Percentiles rank a stretch among this genome's conserved stretches.
phyloP scores from a whole-genome alignment of 768 basidiomycete genomes.

The Asterophora parasitica region DNA sequence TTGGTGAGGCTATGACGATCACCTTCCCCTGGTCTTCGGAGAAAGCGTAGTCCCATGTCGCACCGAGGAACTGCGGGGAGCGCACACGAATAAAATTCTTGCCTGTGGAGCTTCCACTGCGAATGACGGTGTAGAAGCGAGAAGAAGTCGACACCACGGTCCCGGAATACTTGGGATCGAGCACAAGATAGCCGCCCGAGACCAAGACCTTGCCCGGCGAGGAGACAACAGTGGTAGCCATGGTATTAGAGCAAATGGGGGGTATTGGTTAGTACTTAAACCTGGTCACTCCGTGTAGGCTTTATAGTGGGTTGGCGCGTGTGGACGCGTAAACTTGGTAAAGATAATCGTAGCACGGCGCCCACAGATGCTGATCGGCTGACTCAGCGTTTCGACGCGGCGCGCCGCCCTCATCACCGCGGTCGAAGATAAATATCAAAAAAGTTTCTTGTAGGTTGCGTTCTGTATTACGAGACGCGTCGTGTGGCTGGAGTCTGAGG shows the following conservation, averaged over 20 bases:
- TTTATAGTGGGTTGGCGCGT: constrained; percentile 11
- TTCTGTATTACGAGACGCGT: constrained; percentile 12
- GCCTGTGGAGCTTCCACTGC: constrained; percentile 25
- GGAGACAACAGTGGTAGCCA: constrained; percentile 64
- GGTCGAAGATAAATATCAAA: not conserved
- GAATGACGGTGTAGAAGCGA: constrained; percentile 84
- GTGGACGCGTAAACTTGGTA: constrained; percentile 13
- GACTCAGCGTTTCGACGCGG: constrained; percentile 10
- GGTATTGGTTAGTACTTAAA: not conserved
- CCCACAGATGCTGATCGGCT: constrained; percentile 3
- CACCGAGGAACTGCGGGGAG: constrained; percentile 87
- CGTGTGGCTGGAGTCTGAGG: not conserved
- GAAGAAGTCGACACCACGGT: constrained; percentile 90
- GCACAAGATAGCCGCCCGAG: constrained; percentile 95
- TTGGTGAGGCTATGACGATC: constrained; percentile 26
- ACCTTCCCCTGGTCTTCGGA: constrained; percentile 30
- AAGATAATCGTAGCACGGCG: constrained; percentile 5
- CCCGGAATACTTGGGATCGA: constrained; percentile 82
- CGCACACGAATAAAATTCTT: constrained; percentile 59
- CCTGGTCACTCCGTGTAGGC: not conserved
- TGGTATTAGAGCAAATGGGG: constrained; percentile 22
- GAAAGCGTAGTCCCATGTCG: constrained; percentile 71
- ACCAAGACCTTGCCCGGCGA: constrained; percentile 93
- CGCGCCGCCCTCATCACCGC: not conserved
- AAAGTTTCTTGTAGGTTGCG: not conserved